phyloP scores from a whole-genome alignment of 2,329 filamentous ascomycete species.

The Talaromyces funiculosus region DNA sequence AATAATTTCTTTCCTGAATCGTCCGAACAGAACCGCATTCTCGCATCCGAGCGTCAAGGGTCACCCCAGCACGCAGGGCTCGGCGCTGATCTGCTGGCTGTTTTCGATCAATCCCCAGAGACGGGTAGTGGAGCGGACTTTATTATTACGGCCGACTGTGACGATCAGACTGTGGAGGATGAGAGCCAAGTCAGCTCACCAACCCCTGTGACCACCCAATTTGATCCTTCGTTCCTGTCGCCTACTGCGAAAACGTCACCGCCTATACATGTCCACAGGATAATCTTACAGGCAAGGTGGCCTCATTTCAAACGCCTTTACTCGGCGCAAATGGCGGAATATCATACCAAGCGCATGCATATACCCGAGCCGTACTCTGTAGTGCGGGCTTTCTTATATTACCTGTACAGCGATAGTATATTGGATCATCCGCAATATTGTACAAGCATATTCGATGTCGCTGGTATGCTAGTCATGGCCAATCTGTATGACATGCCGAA shows the following conservation, averaged over 20 bases:
- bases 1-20: constrained; percentile 62
- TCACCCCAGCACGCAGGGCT: constrained; percentile 56
- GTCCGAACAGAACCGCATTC: constrained; percentile 42
- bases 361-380: constrained; percentile 94
- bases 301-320: constrained; percentile 92
- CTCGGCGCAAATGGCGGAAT: constrained; percentile 92
- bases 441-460: constrained; percentile 70
- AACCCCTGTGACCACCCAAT: constrained; percentile 19
- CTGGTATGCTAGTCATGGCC: constrained; percentile 91
- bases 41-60: constrained; percentile 50
- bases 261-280: constrained; percentile 89
- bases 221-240: constrained; percentile 27
- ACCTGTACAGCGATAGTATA: constrained; percentile 94
- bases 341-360: constrained; percentile 95
- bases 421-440: constrained; percentile 53
- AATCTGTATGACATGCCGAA: constrained; percentile 98
- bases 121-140: constrained; percentile 85
- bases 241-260: constrained; percentile 54
- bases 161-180: constrained; percentile 52
- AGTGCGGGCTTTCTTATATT: constrained; percentile 90
- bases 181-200: constrained; percentile 42
- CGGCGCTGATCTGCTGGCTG: constrained; percentile 75
- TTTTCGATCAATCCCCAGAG: constrained; percentile 83
- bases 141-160: constrained; percentile 78
- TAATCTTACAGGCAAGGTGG: constrained; percentile 93